phyloP scores from a whole-genome alignment of 2,329 filamentous ascomycete species.

The Hortaea sp. region DNA sequence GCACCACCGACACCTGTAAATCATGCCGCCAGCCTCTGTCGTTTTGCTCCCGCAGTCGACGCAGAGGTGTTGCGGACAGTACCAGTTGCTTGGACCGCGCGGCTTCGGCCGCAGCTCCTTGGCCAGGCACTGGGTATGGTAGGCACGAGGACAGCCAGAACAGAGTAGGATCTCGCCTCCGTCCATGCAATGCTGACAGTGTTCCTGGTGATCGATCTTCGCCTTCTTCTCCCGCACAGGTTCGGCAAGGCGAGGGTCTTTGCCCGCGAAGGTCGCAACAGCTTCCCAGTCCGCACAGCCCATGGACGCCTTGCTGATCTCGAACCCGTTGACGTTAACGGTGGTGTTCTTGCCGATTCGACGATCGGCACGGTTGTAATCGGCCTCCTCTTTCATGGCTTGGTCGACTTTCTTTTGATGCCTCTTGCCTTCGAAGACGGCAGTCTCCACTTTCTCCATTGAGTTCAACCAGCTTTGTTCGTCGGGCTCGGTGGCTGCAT shows the following conservation, averaged over 20 bases:
- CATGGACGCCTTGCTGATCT: constrained; percentile 47
- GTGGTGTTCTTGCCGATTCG: constrained; percentile 48
- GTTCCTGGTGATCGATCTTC: constrained; percentile 38
- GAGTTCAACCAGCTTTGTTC: constrained; percentile 47
- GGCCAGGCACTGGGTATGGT: constrained; percentile 43
- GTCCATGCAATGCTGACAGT: constrained; percentile 45
- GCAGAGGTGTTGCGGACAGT: constrained; percentile 48
- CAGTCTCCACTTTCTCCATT: constrained; percentile 48
- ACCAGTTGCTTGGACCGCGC: constrained; percentile 35
- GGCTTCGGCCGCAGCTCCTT: constrained; percentile 31
- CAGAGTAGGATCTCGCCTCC: constrained; percentile 40
- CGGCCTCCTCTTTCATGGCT: constrained; percentile 13
- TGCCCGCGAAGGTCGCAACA: constrained; percentile 47
- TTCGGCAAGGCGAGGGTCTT: constrained; percentile 43
- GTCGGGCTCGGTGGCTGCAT: constrained; percentile 26
- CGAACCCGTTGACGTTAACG: constrained; percentile 46
- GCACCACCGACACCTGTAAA: constrained; percentile 47
- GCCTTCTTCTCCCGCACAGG: constrained; percentile 40
- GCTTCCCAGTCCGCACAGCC: constrained; percentile 46
- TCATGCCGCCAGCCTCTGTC: constrained; percentile 37
- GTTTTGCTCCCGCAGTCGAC: constrained; percentile 44
- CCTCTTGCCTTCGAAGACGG: constrained; percentile 48
- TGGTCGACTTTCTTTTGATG: constrained; percentile 33
- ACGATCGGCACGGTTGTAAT: constrained; percentile 34
- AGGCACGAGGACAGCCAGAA: constrained; percentile 44